Percentiles rank a stretch among this genome's conserved stretches.
Conservation (phyloP, 192 early-diverging fungal genomes). For the Coemansia sp. region DNA sequence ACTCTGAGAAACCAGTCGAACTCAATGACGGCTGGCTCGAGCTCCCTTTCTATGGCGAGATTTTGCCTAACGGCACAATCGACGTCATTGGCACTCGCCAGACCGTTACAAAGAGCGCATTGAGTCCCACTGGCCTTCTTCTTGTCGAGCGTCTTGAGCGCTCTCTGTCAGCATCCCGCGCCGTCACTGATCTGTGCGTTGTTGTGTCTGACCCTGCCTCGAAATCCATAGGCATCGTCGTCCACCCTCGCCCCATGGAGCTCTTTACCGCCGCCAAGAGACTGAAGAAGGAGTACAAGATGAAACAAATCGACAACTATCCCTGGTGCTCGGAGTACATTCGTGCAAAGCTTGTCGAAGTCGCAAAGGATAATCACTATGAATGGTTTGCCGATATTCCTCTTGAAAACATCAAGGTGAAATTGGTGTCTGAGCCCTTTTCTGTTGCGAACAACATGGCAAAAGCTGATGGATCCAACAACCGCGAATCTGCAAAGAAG, state of each 20-base stretch:
- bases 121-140: slow-evolving; percentile 21
- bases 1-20: slow-evolving; percentile 5
- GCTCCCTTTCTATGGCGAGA: slow-evolving; percentile 37
- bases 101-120: slow-evolving; percentile 18
- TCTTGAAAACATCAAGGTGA: slow-evolving; percentile 25
- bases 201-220: slow-evolving; percentile 13
- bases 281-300: slow-evolving; percentile 40
- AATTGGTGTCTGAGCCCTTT: slow-evolving; percentile 47
- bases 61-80: slow-evolving; percentile 48
- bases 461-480: slow-evolving; percentile 31
- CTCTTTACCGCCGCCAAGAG: slow-evolving; percentile 27
- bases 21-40: slow-evolving; percentile 42
- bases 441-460: slow-evolving; percentile 27
- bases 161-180: slow-evolving; percentile 27
- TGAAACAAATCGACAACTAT: slow-evolving; percentile 33
- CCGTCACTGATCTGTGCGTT: slow-evolving; percentile 37
- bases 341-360: slow-evolving; percentile 33
- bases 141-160: slow-evolving; percentile 37
- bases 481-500: slow-evolving; percentile 22
- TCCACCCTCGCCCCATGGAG: slow-evolving; percentile 45
- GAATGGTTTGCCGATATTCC: slow-evolving; percentile 33
- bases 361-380: slow-evolving; percentile 8
- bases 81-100: slow-evolving; percentile 33
- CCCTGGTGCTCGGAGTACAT: slow-evolving; percentile 48
- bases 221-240: slow-evolving; percentile 19